Percentiles rank a stretch among this genome's conserved stretches.
phyloP scores from a whole-genome alignment of 257 asterid genomes.

The Cordia subcordata region DNA sequence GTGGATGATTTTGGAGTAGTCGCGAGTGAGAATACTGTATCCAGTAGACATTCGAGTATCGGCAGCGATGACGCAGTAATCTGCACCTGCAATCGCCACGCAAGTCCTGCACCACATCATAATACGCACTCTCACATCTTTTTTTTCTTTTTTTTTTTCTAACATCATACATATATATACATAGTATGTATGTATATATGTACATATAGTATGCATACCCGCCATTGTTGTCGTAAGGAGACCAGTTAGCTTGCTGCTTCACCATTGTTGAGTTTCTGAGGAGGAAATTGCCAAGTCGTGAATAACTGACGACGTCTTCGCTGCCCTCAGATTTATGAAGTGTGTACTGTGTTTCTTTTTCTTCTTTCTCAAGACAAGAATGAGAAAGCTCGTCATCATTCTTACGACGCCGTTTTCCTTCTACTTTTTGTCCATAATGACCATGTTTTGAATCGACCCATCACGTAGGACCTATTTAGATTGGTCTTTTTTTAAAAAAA shows the following conservation, averaged over 20 bases:
- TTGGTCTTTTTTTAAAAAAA: no score
- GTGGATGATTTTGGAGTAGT: constrained; percentile 81
- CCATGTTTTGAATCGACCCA: no score
- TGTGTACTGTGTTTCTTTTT: background rate
- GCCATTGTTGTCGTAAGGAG: constrained; percentile 98
- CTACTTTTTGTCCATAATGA: no score
- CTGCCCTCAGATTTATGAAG: no score
- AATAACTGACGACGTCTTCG: no score
- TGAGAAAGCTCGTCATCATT: background rate
- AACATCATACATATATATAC: background rate
- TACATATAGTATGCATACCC: no score
- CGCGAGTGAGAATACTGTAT: constrained; percentile 70
- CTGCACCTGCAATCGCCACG: constrained; percentile 91
- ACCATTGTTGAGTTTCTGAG: constrained; percentile 40
- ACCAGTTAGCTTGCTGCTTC: constrained; percentile 81
- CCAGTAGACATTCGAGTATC: constrained; percentile 94
- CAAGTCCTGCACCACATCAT: constrained; percentile 83
- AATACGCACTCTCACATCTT: background rate
- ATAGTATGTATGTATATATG: background rate
- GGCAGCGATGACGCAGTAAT: constrained; percentile 93
- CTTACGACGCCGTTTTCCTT: background rate
- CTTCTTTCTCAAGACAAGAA: background rate
- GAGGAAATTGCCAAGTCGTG: background rate
- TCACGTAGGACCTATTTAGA: no score
- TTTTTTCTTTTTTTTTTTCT: no score